Base-by-base conservation (phyloP, 306 rosid species). In the Arachis hypogaea region DNA sequence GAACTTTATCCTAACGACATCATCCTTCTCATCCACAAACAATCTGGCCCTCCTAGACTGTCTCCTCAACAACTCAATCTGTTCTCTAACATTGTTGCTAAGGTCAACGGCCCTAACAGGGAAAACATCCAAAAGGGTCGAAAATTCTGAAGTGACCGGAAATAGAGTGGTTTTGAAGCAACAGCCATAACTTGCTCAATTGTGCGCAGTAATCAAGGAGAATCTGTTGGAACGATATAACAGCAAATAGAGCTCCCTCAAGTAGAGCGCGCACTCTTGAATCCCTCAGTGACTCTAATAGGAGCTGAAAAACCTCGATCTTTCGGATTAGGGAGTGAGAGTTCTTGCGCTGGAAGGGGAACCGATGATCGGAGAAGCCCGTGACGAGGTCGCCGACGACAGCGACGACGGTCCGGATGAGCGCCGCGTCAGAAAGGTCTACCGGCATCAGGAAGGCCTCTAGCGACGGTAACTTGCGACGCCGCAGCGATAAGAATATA, bases 91-190 rank as follows among this genome's bases (percentile, higher is more conserved):
- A 61, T 92, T 96, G 11, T 82, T 80, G 3, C 83, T 85, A 47
- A 89, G 76, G 50, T 77, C 80, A n/a, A 92, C 82, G 30, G 84
- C 87, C 12, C 59, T 69, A 16, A 84, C 51, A 3, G 97, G 97
- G 22, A 92, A 87, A 5, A 92, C 97, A 57, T 92, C 97, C 68
- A 92, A 81, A 79, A 92, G 88, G 73, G 96, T 92, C 58, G 91
- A 92, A 18, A 92, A 82, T 62, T 92, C 97, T 55, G 22, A 89
- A 92, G 82, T 92, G 91, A 41, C 95, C 93, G 0, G 97, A 89
- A 40, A 92, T 82, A 3, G 91, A 78, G n/a, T 84, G 91, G 67
- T 89, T 87, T 77, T 87, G 96, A 71, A 89, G 96, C 84, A 92
- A 66, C 1, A 92, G 88, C 97, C 97, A 92, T 7, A 87, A 66